These are phyloP conservation scores for Crassisporium funariophilum DNA, from an alignment of 768 basidiomycete genomes.

Conservation along the genomic window DNA sequence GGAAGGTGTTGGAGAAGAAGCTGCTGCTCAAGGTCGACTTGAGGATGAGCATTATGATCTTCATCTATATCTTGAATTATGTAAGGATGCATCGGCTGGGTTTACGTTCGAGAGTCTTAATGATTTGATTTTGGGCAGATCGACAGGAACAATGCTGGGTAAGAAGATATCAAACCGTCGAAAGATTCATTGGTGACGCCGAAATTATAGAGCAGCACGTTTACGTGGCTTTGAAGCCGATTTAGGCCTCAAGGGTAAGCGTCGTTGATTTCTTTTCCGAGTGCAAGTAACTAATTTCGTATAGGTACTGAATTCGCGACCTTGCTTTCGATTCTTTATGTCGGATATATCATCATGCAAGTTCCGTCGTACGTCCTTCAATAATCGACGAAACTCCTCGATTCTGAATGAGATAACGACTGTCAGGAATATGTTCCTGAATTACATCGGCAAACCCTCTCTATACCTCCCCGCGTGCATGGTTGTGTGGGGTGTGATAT, in stretches of 20 bases:
- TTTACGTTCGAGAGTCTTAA: background rate
- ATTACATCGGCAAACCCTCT: constrained; percentile 67
- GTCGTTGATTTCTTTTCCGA: background rate
- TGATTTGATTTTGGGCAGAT: constrained; percentile 40
- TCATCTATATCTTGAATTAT: constrained; percentile 57
- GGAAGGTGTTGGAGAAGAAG: constrained; percentile 51
- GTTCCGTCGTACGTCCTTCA: constrained; percentile 60
- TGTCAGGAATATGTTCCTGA: constrained; percentile 71
- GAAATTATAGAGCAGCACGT: constrained; percentile 57
- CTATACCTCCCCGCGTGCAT: constrained; percentile 68
- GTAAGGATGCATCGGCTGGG: too few species aligned
- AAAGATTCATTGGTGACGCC: background rate
- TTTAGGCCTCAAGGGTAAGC: constrained; percentile 50
- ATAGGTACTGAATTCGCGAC: constrained; percentile 62
- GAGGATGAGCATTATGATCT: constrained; percentile 54
- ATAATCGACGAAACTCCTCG: background rate
- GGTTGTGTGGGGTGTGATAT: constrained; percentile 72
- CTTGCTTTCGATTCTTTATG: constrained; percentile 66
- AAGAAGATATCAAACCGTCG: constrained; percentile 16
- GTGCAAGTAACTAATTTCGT: background rate
- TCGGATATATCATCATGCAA: constrained; percentile 80
- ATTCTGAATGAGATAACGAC: background rate
- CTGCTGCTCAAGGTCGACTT: constrained; percentile 58
- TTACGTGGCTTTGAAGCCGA: constrained; percentile 70
- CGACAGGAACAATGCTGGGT: constrained; percentile 77